phyloP scores from a whole-genome alignment of 176 grass and related monocot species.

The Musa acuminata region DNA sequence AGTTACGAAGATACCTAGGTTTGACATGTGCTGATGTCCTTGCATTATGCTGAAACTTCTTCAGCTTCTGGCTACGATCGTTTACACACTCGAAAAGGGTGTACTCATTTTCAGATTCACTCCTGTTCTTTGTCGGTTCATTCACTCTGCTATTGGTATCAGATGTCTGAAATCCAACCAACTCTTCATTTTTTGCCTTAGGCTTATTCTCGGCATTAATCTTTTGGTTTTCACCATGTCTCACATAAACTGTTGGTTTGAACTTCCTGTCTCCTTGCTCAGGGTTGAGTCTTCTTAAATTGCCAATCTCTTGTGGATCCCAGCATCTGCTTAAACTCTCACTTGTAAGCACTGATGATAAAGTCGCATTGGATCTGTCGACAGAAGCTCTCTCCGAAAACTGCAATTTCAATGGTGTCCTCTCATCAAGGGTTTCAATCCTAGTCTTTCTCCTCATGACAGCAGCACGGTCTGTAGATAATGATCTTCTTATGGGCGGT shows the following conservation, averaged over 20 bases:
- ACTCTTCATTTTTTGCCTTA: constrained; percentile 6
- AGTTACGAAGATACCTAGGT: not conserved
- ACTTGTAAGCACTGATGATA: constrained; percentile 32
- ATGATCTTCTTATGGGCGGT: constrained; percentile 44
- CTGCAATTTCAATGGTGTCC: constrained; percentile 26
- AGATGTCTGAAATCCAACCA: not conserved
- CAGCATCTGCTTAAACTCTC: constrained; percentile 42
- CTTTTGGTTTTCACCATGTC: constrained; percentile 13
- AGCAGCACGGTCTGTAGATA: constrained; percentile 36
- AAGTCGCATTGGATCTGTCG: constrained; percentile 17
- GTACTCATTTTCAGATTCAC: constrained; percentile 40
- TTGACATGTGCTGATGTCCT: constrained; percentile 36
- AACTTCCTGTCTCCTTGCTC: constrained; percentile 5
- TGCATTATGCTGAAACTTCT: constrained; percentile 26
- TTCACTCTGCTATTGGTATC: not conserved
- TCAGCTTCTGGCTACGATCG: constrained; percentile 23
- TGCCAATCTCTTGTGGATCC: constrained; percentile 50
- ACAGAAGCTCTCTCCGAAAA: constrained; percentile 21
- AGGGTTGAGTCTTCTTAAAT: constrained; percentile 25
- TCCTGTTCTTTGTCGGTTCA: constrained; percentile 17
- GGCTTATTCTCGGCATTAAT: constrained; percentile 24
- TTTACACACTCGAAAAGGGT: constrained; percentile 22
- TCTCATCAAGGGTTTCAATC: constrained; percentile 31
- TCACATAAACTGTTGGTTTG: not conserved
- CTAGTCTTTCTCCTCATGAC: constrained; percentile 30